Percentiles rank a stretch among this genome's conserved stretches.
phyloP scores from a whole-genome alignment of 164 flowering plant genomes.

The Annona squamosa region DNA sequence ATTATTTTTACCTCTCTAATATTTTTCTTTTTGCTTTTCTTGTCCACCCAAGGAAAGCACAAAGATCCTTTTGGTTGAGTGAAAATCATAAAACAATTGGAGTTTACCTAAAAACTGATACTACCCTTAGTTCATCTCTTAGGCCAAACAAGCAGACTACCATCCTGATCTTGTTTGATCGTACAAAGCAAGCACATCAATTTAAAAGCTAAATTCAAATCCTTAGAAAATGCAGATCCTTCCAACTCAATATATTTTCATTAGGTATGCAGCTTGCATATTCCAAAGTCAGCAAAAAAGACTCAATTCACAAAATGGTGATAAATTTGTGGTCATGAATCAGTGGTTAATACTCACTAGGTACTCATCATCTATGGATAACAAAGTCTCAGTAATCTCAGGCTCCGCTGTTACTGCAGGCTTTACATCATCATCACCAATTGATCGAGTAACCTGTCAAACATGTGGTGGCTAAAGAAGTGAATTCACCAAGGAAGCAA shows the following conservation, averaged over 20 bases:
- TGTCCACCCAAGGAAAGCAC: background rate
- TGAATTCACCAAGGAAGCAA: too few species aligned
- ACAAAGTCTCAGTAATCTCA: conserved; percentile 63
- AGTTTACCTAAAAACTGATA: too few species aligned
- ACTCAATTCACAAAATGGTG: background rate
- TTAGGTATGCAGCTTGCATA: background rate
- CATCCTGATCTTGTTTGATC: background rate
- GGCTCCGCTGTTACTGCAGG: conserved; percentile 96
- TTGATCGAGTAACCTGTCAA: conserved; percentile 86
- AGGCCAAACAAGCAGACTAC: background rate
- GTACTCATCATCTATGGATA: conserved; percentile 70
- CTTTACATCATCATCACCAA: conserved; percentile 96
- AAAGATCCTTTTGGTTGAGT: background rate
- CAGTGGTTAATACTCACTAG: conserved; percentile 38
- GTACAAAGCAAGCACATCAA: background rate
- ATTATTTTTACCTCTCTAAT: background rate
- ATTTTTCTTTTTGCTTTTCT: background rate
- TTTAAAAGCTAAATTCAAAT: background rate
- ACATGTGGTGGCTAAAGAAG: background rate
- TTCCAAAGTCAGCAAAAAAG: background rate
- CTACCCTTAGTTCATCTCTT: background rate
- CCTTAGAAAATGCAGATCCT: background rate
- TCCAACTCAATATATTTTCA: background rate
- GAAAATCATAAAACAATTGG: too few species aligned
- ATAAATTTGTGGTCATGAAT: background rate